Evolutionary conservation across 129 eudicot species (phyloP).

Genomic region (Arctium minus): DNA sequence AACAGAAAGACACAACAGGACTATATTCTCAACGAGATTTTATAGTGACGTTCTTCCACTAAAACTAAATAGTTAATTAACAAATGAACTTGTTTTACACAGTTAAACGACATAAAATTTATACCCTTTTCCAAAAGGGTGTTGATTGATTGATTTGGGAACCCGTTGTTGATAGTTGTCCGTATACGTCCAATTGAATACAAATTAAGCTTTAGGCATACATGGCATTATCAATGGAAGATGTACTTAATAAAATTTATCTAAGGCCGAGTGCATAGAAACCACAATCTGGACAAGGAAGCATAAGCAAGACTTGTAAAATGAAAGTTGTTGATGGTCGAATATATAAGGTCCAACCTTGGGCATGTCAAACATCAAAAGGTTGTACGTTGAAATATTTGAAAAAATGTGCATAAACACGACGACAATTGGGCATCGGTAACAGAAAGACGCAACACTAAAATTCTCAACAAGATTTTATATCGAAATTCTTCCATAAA

Average conservation of each 20-base stretch:
- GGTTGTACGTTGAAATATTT: neutral
- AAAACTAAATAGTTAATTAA: neutral
- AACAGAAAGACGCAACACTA: neutral
- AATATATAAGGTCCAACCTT: neutral
- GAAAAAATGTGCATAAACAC: neutral
- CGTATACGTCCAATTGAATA: too few relatives aligned
- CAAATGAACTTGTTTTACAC: neutral
- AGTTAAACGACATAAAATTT: neutral
- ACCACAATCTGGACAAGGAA: too few relatives aligned
- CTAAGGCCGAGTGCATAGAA: too few relatives aligned
- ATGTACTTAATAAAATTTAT: too few relatives aligned
- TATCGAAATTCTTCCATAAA: neutral
- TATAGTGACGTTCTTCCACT: too few relatives aligned
- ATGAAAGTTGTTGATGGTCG: neutral
- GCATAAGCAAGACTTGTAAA: neutral
- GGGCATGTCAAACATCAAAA: neutral
- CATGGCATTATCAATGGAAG: too few relatives aligned
- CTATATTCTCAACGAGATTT: neutral
- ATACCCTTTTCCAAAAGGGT: neutral
- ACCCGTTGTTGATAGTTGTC: too few relatives aligned
- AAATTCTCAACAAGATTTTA: too few relatives aligned
- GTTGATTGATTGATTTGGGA: too few relatives aligned
- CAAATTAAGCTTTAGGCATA: too few relatives aligned
- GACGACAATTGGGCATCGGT: neutral
- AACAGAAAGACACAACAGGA: too few relatives aligned